Evolutionary conservation across 306 rosid species (phyloP).

Genomic region (Clitoria ternatea): DNA sequence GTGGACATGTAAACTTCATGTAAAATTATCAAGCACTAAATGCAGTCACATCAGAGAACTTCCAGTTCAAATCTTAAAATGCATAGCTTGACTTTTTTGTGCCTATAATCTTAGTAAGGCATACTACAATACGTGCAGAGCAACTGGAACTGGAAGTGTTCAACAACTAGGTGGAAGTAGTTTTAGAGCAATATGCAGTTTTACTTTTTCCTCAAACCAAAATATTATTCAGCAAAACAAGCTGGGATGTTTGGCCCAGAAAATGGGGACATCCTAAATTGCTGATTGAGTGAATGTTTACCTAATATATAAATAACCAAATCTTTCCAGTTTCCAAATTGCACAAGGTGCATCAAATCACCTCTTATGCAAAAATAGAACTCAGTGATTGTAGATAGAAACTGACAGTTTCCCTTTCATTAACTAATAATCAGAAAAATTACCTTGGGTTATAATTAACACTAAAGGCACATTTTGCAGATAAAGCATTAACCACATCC

Average conservation of each 20-base stretch:
- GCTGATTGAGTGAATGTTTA: not conserved
- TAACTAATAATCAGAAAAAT: not conserved
- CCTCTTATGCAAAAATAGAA: not conserved
- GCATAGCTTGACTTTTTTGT: not conserved
- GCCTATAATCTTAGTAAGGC: not conserved
- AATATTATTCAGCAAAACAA: not conserved
- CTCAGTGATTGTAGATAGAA: not conserved
- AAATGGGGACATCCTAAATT: not conserved
- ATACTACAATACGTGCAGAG: not conserved
- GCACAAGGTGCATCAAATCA: not conserved
- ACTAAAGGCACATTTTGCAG: slow-evolving; percentile 52
- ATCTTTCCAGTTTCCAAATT: not conserved
- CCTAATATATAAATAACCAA: not conserved
- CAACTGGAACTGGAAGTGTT: not conserved
- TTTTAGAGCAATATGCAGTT: not conserved
- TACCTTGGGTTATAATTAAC: slow-evolving; percentile 81
- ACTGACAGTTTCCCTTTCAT: not conserved
- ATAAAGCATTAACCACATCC: slow-evolving; percentile 63
- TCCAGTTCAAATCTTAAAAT: not conserved
- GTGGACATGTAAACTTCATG: not conserved
- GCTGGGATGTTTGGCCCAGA: not conserved
- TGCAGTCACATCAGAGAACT: not conserved
- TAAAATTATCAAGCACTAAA: not conserved
- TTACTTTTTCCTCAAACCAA: not conserved
- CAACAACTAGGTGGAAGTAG: not conserved